Base-by-base conservation (phyloP, 768 basidiomycete species). In the Podaxis rugospora region DNA sequence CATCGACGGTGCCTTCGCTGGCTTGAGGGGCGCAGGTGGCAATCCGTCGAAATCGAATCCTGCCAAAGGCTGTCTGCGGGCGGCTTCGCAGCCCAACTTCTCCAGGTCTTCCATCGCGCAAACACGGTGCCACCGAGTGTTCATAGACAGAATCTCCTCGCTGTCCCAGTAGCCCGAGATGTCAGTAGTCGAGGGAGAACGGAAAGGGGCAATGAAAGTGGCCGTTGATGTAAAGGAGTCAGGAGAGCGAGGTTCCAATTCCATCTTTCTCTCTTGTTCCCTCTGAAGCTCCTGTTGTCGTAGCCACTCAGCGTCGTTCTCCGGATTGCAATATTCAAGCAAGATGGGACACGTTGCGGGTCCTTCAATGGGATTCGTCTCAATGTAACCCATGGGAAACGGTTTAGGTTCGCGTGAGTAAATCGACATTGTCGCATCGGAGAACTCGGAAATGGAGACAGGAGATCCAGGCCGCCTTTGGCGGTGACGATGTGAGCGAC, bases 171-270 rank as follows among this genome's bases (percentile, higher is more conserved):
- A 61, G 21, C 59, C 51, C 1, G 59, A 49, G 9, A 40, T 52
- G 25, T 63, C 62, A 27, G 59, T 63, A 21, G 61, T 51, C 16
- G 63, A 55, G n/a, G 57, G 64, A 14, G 72, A 68, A 61, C 79
- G 76, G 61, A 78, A 83, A 11, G 79, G 74, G 62, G 80, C 78
- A 37, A 84, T 83, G 68, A 84, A 83, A 6, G 72, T 69, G 14
- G 83, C 83, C 0, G 82, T 83, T 9, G 72, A 67, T 13, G 70
- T 69, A 60, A 76, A 80, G 2, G 65, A 63, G 27, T 63, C 64
- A 50, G 42, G 50, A 11, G 65, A 55, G 46, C 40, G 56, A 13
- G 52, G 59, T 54, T 36, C 59, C 36, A 18, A 51, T 18, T 32
- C 56, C 25, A 32, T 51, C n/a, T n/a, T 39, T 25, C 18, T 52